These are phyloP conservation scores for Cryptococcus sp. DNA, from an alignment of 1,284 basidiomycete genomes.

Conservation along the genomic window DNA sequence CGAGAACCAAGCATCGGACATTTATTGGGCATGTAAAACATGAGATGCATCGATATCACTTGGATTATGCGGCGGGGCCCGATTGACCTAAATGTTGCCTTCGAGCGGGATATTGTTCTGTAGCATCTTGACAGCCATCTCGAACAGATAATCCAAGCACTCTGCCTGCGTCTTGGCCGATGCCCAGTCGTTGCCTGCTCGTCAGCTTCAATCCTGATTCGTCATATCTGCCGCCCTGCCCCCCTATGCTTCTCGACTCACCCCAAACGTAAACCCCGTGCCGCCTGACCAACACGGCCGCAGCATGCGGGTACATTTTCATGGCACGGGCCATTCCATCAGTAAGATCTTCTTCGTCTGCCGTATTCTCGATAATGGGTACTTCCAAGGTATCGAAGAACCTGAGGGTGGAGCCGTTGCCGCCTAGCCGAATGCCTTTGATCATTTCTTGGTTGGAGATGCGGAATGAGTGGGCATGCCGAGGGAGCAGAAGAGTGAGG, in stretches of 20 bases:
- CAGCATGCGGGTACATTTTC: conserved; percentile 67
- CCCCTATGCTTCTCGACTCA: conserved; percentile 39
- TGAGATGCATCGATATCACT: too few species aligned
- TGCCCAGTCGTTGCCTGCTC: conserved; percentile 65
- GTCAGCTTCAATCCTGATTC: conserved; percentile 19
- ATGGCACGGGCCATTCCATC: conserved; percentile 80
- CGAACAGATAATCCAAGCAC: conserved; percentile 82
- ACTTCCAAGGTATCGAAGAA: conserved; percentile 79
- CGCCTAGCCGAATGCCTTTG: conserved; percentile 73
- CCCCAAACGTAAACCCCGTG: conserved; percentile 84
- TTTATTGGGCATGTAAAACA: too few species aligned
- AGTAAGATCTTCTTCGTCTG: conserved; percentile 76
- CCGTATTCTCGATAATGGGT: conserved; percentile 83
- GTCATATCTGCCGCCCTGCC: conserved; percentile 4
- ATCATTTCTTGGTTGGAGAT: conserved; percentile 86
- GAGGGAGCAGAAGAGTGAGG: conserved; percentile 68
- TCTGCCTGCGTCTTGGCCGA: conserved; percentile 84
- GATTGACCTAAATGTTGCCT: background rate
- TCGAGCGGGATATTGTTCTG: conserved; percentile 36
- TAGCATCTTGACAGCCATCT: conserved; percentile 55
- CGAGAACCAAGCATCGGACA: too few species aligned
- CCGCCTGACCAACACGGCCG: conserved; percentile 69
- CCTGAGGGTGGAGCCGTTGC: conserved; percentile 63
- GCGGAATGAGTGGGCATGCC: conserved; percentile 53
- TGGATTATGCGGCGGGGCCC: too few species aligned